Evolutionary conservation across 805 yeast species (phyloP), one percentile per base, ranked within the genome.

Genomic region (Maudiozyma saulgeensis): DNA sequence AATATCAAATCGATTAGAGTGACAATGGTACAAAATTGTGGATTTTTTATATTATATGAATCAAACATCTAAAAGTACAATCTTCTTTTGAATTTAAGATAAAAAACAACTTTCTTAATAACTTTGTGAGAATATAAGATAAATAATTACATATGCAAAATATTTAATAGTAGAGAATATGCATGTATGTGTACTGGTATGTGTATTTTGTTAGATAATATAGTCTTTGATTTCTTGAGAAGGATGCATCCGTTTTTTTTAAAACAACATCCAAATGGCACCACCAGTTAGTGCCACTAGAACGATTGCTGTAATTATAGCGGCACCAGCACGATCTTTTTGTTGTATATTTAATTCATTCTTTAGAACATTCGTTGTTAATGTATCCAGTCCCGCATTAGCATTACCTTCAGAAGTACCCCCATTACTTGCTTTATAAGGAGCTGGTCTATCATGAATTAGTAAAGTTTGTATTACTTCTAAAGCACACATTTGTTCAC

Each of bases 301-400:
- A 1, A 84, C 81, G 6, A 87, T 66, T 0, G 90, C 95, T 0
- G 99, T 91, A 41, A 87, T 66, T 21, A 90, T 71, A 44, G 95
- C 95, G 1, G 97, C 96, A 45, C 98, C 98, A 1, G 88, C 96
- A 58, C 75, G 78, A 61, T 87, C 96, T 51, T 78, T 80, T 0
- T 71, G 64, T 0, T 79, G 70, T 41, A 89, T 79, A 0, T 64
- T 68, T 44, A 82, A 64, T 39, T 58, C 51, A 46, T 58, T 58
- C 55, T 56, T 56, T 51, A 58, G 41, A 51, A 75, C 74, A 32
- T 69, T 64, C 6, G 69, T 54, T 16, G 73, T 68, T 1, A 64
- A 66, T 2, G 76, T 56, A 52, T 67, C 61, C 7, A 75, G 63
- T 45, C 82, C 84, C 8, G 77, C 79, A 41, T 74, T 67, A 4